phyloP scores from a whole-genome alignment of 2,329 filamentous ascomycete genomes.

The Colletotrichum melonis region DNA sequence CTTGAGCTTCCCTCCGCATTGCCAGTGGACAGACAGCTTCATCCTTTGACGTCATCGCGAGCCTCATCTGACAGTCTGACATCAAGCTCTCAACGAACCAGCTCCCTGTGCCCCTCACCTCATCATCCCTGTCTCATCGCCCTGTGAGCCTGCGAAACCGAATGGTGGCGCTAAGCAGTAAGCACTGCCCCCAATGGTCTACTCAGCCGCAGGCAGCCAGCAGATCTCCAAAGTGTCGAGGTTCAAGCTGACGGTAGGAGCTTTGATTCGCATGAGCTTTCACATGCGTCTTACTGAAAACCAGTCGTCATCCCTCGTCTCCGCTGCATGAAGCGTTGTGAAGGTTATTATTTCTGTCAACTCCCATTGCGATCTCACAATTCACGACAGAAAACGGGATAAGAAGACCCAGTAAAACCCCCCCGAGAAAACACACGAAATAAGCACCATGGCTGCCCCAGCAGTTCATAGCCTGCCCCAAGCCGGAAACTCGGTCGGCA shows the following conservation, averaged over 20 bases:
- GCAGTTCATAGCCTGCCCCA: conserved; percentile 40
- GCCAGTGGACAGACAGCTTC: background rate
- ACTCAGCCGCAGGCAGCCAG: conserved; percentile 4
- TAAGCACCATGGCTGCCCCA: background rate
- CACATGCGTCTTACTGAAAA: background rate
- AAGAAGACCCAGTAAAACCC: background rate
- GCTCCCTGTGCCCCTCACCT: background rate
- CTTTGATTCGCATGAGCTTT: background rate
- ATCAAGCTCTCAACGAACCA: background rate
- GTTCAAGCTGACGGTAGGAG: background rate
- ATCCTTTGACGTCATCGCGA: conserved; percentile 10
- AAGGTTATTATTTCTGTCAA: too few species aligned
- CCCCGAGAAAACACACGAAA: background rate
- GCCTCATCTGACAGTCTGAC: background rate
- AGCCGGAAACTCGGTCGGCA: conserved; percentile 47
- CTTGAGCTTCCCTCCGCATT: too few species aligned
- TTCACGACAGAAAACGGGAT: too few species aligned
- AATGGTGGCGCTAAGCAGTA: background rate
- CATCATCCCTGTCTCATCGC: background rate
- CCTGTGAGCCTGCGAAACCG: background rate
- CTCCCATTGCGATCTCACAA: background rate
- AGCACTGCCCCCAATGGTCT: background rate
- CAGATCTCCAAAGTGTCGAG: background rate
- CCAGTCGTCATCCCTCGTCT: background rate
- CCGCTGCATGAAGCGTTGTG: too few species aligned